Conservation (phyloP, 2,329 filamentous ascomycete species). For the Acrocalymma vagum region DNA sequence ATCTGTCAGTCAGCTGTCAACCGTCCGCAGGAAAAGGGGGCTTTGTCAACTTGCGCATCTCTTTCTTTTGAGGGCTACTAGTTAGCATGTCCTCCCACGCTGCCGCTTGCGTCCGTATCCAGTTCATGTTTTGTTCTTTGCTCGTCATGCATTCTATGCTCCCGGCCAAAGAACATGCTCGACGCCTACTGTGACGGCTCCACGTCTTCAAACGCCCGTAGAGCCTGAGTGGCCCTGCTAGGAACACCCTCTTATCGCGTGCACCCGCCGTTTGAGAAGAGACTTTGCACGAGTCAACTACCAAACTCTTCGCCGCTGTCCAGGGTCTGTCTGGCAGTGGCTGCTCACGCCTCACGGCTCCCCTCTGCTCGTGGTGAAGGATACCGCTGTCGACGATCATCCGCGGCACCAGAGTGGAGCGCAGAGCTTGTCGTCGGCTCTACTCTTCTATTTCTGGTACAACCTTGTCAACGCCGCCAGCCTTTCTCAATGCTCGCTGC, state of each 20-base stretch:
- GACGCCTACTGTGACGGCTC: no score
- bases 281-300: constrained; percentile 24
- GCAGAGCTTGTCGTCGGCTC: background rate
- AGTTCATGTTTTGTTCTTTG: constrained; percentile 10
- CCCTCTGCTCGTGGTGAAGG: constrained; percentile 20
- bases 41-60: constrained; percentile 16
- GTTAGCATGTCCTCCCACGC: constrained; percentile 2
- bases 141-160: background rate
- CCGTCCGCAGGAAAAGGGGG: constrained; percentile 27
- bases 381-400: constrained; percentile 33
- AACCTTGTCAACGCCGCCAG: constrained; percentile 31
- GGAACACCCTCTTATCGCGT: constrained; percentile 3
- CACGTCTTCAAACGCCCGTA: constrained; percentile 7
- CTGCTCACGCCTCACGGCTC: constrained; percentile 6
- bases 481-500: constrained; percentile 29
- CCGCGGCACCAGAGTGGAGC: constrained; percentile 21
- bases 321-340: constrained; percentile 14
- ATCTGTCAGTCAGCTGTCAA: constrained; percentile 39
- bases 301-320: background rate
- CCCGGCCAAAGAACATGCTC: background rate
- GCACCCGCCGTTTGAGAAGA: constrained; percentile 32
- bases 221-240: background rate
- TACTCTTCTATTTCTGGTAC: constrained; percentile 31
- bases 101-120: constrained; percentile 6
- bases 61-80: constrained; percentile 11